These are phyloP conservation scores for Coix lacrymajobi DNA, from an alignment of 176 grass and related monocot species.

Conservation along the genomic window DNA sequence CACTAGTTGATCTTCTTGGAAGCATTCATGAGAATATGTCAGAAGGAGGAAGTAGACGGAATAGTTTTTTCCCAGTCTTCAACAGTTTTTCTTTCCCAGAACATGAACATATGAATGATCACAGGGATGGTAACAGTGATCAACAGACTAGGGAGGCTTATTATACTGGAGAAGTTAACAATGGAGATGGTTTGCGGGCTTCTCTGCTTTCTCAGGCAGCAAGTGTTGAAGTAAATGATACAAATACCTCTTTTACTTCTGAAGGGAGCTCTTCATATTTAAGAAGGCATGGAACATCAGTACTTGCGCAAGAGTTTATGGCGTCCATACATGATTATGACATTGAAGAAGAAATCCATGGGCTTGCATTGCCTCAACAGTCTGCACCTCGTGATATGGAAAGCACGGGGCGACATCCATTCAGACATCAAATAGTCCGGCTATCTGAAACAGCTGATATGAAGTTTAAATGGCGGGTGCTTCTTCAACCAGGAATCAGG, in stretches of 20 bases:
- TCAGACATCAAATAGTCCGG: slow-evolving; percentile 51
- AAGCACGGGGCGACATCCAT: slow-evolving; percentile 33
- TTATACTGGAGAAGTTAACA: slow-evolving; percentile 22
- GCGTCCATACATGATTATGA: slow-evolving; percentile 48
- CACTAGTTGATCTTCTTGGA: slow-evolving; percentile 75
- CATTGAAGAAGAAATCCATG: slow-evolving; percentile 55
- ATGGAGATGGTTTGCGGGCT: slow-evolving; percentile 49
- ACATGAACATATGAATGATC: slow-evolving; percentile 47
- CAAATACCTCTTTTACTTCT: slow-evolving; percentile 29
- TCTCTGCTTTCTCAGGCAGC: slow-evolving; percentile 64
- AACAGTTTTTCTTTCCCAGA: slow-evolving; percentile 66
- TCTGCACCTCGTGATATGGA: slow-evolving; percentile 52
- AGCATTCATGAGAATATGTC: slow-evolving; percentile 78
- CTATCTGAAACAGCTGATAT: slow-evolving; percentile 55
- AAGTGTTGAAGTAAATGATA: slow-evolving; percentile 55
- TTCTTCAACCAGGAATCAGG: slow-evolving; percentile 80
- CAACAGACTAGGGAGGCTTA: slow-evolving; percentile 41
- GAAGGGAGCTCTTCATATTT: slow-evolving; percentile 51
- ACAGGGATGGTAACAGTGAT: slow-evolving; percentile 43
- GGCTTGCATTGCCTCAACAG: slow-evolving; percentile 42
- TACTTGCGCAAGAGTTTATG: slow-evolving; percentile 35
- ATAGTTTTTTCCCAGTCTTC: slow-evolving; percentile 65
- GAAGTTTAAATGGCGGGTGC: slow-evolving; percentile 51
- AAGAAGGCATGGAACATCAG: slow-evolving; percentile 42
- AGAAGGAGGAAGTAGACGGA: slow-evolving; percentile 54